phyloP scores from a whole-genome alignment of 306 rosid genomes.

The Castanea sativa region DNA sequence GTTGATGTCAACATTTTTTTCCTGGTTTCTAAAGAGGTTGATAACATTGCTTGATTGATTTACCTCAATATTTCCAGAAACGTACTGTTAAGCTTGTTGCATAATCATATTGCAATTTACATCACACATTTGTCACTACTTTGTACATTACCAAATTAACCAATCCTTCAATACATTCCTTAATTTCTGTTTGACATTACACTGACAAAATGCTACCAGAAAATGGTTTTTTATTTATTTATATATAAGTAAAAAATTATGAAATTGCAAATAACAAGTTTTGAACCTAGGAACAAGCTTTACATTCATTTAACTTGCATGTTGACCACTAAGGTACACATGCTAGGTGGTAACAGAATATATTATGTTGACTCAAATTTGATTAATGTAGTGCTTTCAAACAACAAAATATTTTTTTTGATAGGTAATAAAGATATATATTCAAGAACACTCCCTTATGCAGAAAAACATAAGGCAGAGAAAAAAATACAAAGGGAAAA shows the following conservation, averaged over 20 bases:
- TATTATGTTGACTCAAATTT: neutral
- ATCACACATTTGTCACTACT: neutral
- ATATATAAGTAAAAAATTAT: no score
- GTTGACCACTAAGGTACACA: neutral
- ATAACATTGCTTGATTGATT: neutral
- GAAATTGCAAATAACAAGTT: no score
- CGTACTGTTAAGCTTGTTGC: neutral
- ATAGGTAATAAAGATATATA: no score
- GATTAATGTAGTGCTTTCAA: neutral
- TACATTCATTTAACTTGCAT: no score
- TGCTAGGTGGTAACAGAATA: neutral
- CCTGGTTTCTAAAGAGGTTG: neutral
- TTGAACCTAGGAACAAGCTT: no score
- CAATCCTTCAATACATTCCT: neutral
- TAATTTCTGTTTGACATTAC: neutral
- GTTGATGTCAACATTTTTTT: neutral
- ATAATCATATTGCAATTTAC: neutral
- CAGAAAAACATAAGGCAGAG: no score
- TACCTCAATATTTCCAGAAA: neutral
- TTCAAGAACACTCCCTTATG: no score
- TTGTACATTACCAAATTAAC: neutral
- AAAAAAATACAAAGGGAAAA: no score
- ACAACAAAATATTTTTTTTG: neutral
- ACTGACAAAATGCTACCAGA: neutral
- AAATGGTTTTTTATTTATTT: neutral